Conservation (phyloP, 2,329 filamentous ascomycete genomes). For the Pseudomassariella vexata region DNA sequence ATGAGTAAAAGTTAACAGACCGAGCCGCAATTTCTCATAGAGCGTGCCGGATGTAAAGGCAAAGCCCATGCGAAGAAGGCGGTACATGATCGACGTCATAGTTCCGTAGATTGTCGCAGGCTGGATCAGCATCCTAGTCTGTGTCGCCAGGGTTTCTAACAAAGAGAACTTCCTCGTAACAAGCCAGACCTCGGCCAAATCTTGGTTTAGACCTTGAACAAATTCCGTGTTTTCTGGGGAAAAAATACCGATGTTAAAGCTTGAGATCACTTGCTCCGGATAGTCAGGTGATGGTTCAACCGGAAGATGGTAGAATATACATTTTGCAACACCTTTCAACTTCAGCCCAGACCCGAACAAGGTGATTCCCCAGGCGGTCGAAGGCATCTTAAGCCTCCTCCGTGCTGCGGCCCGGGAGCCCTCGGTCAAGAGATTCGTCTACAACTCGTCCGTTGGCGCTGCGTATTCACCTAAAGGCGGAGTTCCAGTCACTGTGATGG, state of each 20-base stretch:
- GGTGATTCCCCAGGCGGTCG: constrained; percentile 1
- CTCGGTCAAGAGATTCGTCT: constrained; percentile 3
- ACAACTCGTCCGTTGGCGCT: neutral
- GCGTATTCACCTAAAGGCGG: neutral
- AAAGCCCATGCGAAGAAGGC: constrained; percentile 27
- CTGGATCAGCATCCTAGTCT: constrained; percentile 11
- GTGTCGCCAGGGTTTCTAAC: constrained; percentile 18
- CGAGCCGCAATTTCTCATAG: constrained; percentile 31
- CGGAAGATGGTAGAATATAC: neutral
- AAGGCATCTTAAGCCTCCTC: neutral
- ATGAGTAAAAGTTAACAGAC: constrained; percentile 30
- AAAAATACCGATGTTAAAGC: neutral
- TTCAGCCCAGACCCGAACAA: constrained; percentile 1
- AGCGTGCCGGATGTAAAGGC: constrained; percentile 18
- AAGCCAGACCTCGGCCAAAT: constrained; percentile 15
- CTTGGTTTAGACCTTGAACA: constrained; percentile 8
- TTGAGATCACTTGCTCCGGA: constrained; percentile 5
- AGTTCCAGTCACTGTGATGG: neutral
- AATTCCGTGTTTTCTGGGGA: neutral
- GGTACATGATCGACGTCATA: constrained; percentile 35
- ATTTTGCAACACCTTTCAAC: neutral
- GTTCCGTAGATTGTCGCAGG: constrained; percentile 15
- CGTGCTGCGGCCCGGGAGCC: constrained; percentile 2
- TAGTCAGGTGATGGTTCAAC: no score
- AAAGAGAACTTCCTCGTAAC: constrained; percentile 17